Evolutionary conservation across 495 filamentous ascomycete species (phyloP).

Genomic region (Glutinoglossum americanum): DNA sequence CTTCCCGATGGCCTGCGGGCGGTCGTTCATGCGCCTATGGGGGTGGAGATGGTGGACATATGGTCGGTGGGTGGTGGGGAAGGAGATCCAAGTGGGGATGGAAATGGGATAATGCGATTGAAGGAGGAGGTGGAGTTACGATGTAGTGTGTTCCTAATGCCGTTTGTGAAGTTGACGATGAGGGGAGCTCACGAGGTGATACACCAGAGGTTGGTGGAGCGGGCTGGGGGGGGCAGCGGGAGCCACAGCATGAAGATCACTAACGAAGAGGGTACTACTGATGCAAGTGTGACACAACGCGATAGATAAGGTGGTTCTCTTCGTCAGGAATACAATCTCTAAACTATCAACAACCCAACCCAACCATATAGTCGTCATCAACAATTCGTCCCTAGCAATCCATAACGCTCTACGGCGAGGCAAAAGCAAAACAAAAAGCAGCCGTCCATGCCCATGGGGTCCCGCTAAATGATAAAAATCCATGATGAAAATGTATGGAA

Average conservation of each 20-base stretch:
- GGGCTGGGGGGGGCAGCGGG: background rate
- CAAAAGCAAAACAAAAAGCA: background rate
- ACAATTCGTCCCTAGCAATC: background rate
- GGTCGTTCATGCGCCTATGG: background rate
- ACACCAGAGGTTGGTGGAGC: conserved; percentile 8
- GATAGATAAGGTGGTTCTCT: background rate
- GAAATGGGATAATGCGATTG: background rate
- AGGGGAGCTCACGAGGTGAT: conserved; percentile 9
- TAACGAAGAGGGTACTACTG: background rate
- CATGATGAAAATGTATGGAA: no score
- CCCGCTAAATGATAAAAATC: no score
- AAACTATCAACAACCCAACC: background rate
- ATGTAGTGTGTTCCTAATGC: conserved; percentile 10
- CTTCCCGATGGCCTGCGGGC: background rate
- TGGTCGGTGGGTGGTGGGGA: background rate
- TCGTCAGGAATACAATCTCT: background rate
- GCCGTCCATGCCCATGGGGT: no score
- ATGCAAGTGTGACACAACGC: background rate
- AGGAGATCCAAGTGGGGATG: background rate
- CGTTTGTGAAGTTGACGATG: conserved; percentile 8
- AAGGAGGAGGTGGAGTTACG: conserved; percentile 10
- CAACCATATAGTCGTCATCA: background rate
- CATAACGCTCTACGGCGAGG: background rate
- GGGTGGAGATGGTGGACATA: background rate
- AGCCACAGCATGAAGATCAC: no score